Evolutionary conservation across 2,329 filamentous ascomycete species (phyloP).

Genomic region (Fusarium poae): DNA sequence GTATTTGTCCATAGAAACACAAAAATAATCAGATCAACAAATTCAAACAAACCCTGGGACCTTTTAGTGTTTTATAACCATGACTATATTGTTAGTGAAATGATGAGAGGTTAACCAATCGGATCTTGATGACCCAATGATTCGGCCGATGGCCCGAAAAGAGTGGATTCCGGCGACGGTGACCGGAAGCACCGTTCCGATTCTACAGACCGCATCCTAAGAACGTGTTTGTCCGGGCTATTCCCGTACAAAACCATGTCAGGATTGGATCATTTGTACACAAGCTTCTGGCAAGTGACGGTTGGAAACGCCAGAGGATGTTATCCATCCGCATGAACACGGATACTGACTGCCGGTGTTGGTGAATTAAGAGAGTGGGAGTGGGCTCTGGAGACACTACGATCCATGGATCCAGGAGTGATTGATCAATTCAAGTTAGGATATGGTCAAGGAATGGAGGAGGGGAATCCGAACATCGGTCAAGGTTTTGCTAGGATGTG

Average conservation of each 20-base stretch:
- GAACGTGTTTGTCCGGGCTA: background rate
- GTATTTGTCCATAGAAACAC: slow-evolving; percentile 22
- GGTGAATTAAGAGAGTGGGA: slow-evolving; percentile 9
- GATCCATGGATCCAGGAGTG: slow-evolving; percentile 5
- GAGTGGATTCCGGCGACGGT: slow-evolving; percentile 26
- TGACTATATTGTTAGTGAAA: background rate
- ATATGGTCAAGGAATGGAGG: slow-evolving; percentile 11
- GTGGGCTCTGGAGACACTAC: slow-evolving; percentile 18
- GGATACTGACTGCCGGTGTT: slow-evolving; percentile 5
- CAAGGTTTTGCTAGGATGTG: slow-evolving; percentile 1
- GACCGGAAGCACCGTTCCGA: slow-evolving; percentile 41
- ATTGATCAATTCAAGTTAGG: slow-evolving; percentile 22
- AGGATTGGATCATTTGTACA: slow-evolving; percentile 1
- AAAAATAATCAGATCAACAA: background rate
- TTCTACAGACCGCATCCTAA: slow-evolving; percentile 4
- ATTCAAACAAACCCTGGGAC: background rate
- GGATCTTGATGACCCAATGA: slow-evolving; percentile 6
- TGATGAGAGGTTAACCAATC: background rate
- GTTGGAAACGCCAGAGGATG: background rate
- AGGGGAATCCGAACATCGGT: slow-evolving; percentile 8
- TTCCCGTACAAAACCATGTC: background rate
- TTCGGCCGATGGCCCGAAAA: slow-evolving; percentile 19
- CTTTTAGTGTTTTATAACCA: background rate
- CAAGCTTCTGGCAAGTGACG: background rate
- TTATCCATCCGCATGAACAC: background rate